A percentile compares a stretch with the other conserved stretches of the same genome.
Evolutionary conservation across 2,329 filamentous ascomycete genomes (phyloP).

Genomic region (Colletotrichum eremochloae): DNA sequence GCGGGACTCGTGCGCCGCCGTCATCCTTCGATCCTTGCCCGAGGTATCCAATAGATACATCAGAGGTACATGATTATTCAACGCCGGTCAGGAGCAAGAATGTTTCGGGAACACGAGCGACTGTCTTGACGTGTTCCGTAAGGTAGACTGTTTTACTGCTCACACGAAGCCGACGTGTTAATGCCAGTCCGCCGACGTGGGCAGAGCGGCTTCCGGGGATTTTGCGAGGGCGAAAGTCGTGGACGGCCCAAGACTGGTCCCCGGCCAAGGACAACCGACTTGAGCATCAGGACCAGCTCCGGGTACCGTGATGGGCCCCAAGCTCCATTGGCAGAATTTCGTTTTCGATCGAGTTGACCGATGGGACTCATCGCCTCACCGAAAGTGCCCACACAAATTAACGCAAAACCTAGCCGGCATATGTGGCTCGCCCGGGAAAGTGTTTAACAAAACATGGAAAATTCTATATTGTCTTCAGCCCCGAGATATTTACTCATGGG

Average conservation of each 20-base stretch:
- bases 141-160: background rate
- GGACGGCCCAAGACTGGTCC: background rate
- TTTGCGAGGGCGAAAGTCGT: too few species aligned
- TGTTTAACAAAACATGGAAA: background rate
- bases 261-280: background rate
- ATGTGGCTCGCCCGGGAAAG: background rate
- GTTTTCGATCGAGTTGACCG: background rate
- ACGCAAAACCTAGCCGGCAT: background rate
- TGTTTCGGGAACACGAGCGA: background rate
- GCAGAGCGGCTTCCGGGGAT: background rate
- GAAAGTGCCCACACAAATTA: background rate
- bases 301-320: background rate
- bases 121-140: background rate
- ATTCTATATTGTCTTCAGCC: background rate
- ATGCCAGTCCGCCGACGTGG: background rate
- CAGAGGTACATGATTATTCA: background rate
- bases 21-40: background rate
- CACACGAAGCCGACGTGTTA: background rate
- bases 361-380: background rate
- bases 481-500: constrained; percentile 2
- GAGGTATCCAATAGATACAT: background rate
- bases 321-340: background rate
- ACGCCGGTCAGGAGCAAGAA: background rate
- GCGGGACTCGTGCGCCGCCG: background rate
- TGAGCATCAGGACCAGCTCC: background rate